phyloP scores from a whole-genome alignment of 257 asterid species.

The Marsdenia floribunda region DNA sequence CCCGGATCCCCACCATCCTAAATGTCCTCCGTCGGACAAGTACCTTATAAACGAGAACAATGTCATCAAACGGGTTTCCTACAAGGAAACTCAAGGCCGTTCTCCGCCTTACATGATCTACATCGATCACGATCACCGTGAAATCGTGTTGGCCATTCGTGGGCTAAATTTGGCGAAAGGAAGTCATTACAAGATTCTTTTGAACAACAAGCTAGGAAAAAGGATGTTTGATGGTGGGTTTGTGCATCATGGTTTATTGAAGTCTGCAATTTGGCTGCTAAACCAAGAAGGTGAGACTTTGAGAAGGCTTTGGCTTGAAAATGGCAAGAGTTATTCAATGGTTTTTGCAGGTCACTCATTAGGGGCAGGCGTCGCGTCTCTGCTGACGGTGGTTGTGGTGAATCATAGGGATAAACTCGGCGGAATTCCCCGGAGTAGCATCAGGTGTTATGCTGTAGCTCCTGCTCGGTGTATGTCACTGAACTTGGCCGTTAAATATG shows the following conservation, averaged over 20 bases:
- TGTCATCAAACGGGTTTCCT: constrained; percentile 64
- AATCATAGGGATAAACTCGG: constrained; percentile 69
- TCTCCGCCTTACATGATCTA: constrained; percentile 88
- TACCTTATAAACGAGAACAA: constrained; percentile 62
- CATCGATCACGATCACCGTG: constrained; percentile 64
- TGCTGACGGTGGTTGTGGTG: constrained; percentile 61
- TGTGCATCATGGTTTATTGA: constrained; percentile 81
- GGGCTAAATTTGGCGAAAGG: constrained; percentile 70
- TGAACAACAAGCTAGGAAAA: constrained; percentile 66
- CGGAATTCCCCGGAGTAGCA: constrained; percentile 62
- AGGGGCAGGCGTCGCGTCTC: constrained; percentile 87
- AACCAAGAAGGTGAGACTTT: constrained; percentile 59
- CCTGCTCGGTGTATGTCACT: constrained; percentile 96
- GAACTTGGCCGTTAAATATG: constrained; percentile 88
- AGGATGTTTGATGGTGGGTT: constrained; percentile 97
- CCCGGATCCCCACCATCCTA: constrained; percentile 54
- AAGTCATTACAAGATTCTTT: constrained; percentile 65
- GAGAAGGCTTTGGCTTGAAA: constrained; percentile 69
- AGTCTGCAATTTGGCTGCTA: constrained; percentile 80
- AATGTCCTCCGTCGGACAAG: constrained; percentile 50
- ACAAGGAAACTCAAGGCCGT: constrained; percentile 64
- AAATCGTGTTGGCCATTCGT: constrained; percentile 74
- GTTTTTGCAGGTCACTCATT: constrained; percentile 86
- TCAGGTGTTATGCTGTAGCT: constrained; percentile 83
- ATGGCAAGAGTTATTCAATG: constrained; percentile 61